Conservation (phyloP, 768 basidiomycete species). For the Russula brevipes region DNA sequence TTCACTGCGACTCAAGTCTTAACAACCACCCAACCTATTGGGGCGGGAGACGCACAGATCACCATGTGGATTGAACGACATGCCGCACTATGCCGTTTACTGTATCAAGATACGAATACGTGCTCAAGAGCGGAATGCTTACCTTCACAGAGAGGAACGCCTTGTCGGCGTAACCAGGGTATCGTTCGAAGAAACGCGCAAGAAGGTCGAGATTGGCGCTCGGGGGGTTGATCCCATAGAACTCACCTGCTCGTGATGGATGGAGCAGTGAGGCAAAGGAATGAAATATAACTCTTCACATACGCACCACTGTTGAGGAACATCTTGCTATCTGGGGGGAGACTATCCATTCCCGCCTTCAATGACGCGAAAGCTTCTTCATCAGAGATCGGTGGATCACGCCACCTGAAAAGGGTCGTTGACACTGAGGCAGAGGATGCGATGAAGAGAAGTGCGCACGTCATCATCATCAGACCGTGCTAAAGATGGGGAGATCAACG, state of each 20-base stretch:
- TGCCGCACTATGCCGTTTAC: conserved; percentile 10
- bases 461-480: conserved; percentile 55
- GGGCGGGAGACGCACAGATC: conserved; percentile 11
- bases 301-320: conserved; percentile 47
- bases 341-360: conserved; percentile 43
- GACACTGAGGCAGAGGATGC: background rate
- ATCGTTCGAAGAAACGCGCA: conserved; percentile 44
- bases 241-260: conserved; percentile 39
- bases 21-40: background rate
- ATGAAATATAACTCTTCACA: background rate
- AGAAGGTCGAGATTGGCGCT: conserved; percentile 48
- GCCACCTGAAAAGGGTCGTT: conserved; percentile 12
- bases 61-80: conserved; percentile 13
- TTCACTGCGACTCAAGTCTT: conserved; percentile 6
- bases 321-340: conserved; percentile 45
- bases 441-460: conserved; percentile 32
- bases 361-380: conserved; percentile 59
- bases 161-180: conserved; percentile 42
- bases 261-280: background rate
- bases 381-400: conserved; percentile 40
- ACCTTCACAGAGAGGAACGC: conserved; percentile 50
- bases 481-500: background rate
- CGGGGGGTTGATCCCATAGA: conserved; percentile 46
- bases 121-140: background rate
- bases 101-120: background rate